phyloP scores from a whole-genome alignment of 768 basidiomycete species.

The Brasilioporus rufonigricans region DNA sequence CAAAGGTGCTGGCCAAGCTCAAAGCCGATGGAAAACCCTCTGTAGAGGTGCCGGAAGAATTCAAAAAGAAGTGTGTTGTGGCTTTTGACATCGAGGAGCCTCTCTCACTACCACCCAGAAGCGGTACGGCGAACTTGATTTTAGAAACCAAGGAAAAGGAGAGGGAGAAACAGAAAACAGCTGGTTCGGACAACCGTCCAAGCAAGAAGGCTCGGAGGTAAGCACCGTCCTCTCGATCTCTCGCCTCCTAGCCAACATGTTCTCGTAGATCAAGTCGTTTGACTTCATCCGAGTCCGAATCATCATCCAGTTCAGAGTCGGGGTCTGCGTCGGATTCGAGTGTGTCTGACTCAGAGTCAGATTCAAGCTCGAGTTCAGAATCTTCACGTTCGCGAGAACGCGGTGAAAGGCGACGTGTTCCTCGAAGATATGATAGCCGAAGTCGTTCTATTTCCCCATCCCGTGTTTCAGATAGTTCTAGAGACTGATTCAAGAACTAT shows the following conservation, averaged over 20 bases:
- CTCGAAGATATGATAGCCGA: constrained; percentile 23
- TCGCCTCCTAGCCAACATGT: background rate
- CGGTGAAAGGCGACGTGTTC: constrained; percentile 38
- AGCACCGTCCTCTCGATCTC: constrained; percentile 27
- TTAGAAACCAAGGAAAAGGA: constrained; percentile 81
- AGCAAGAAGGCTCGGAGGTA: constrained; percentile 40
- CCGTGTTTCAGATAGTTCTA: constrained; percentile 14
- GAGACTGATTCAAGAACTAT: constrained; percentile 14
- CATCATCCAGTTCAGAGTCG: constrained; percentile 32
- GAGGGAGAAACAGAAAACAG: constrained; percentile 43
- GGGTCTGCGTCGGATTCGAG: constrained; percentile 39
- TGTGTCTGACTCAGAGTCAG: constrained; percentile 41
- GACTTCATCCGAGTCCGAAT: constrained; percentile 22
- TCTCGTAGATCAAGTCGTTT: constrained; percentile 32
- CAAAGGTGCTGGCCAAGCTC: constrained; percentile 60
- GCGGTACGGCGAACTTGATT: constrained; percentile 82
- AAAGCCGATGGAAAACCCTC: constrained; percentile 71
- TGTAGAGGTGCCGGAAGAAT: constrained; percentile 88
- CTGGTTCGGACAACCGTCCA: constrained; percentile 29
- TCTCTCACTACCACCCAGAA: constrained; percentile 38
- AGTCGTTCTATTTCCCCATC: constrained; percentile 24
- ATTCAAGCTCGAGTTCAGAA: constrained; percentile 42
- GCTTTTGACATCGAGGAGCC: background rate
- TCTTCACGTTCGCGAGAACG: constrained; percentile 46
- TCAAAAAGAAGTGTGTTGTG: constrained; percentile 67